Base-by-base conservation (phyloP, 306 rosid genomes). In the Amphicarpaea edgeworthii region DNA sequence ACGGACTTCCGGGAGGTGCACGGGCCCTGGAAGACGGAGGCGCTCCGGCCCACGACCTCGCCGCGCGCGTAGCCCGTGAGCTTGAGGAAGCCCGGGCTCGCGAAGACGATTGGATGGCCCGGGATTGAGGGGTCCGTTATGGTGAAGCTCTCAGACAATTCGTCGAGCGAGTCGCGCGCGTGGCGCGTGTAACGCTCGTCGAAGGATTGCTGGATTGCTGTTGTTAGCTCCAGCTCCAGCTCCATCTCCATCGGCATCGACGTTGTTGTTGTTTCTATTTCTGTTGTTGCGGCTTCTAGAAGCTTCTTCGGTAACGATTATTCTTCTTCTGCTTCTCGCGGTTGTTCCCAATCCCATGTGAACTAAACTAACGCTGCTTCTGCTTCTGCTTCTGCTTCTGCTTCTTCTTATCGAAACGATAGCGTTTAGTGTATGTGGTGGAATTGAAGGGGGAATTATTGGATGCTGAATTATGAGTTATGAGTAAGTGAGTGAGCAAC, bases 261-360 rank as follows among this genome's bases (percentile, higher is more conserved):
- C 12, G 32, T 37, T 4, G 64, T 17, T 34, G 49, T 12, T 3
- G 37, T n/a, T n/a, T n/a, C n/a, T n/a, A n/a, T n/a, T n/a, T n/a
- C n/a, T n/a, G n/a, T n/a, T n/a, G 32, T 3, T 3, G 32, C 1
- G 32, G 3, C 15, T 16, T 49, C 23, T 19, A 51, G 58, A 51
- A 51, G 14, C 83, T 74, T 57, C 83, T 74, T 51, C 57, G 60
- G 37, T 83, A 61, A 67, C 37, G 37, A 30, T 24, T 24, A 1
- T 34, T 34, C 40, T 80, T 73, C 76, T 83, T 85, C 76, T 86
- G 83, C 77, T 69, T 68, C 70, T 75, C 21, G 69, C 75, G 76
- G 86, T 72, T 70, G 82, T 75, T 85, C 83, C 86, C 89, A 93
- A 89, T 90, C 98, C 97, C 98, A 93, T 93, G 98, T 88, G 96